Evolutionary conservation across 164 flowering plant species (phyloP).

Genomic region (Hamamelis virginiana): DNA sequence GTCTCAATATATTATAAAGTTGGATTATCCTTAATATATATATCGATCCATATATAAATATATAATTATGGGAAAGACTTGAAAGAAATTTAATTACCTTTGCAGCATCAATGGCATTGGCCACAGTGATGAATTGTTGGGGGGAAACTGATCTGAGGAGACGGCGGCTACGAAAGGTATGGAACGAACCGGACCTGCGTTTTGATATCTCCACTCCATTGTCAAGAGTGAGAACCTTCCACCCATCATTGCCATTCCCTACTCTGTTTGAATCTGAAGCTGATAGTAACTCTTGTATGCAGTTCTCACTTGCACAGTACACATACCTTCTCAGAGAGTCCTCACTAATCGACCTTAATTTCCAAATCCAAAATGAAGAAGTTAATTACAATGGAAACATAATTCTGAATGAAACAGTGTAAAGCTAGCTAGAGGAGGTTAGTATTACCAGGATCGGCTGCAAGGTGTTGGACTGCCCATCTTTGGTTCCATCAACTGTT

Average conservation of each 20-base stretch:
- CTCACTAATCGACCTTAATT: conserved; percentile 71
- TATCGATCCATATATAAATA: no score
- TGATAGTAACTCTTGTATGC: conserved; percentile 78
- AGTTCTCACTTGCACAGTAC: conserved; percentile 76
- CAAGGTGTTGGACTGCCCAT: conserved; percentile 48
- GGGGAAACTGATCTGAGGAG: conserved; percentile 68
- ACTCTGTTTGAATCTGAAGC: conserved; percentile 56
- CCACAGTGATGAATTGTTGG: conserved; percentile 77
- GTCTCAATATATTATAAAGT: no score
- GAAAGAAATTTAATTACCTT: conserved; percentile 42
- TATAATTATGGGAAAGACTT: background rate
- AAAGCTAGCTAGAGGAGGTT: background rate
- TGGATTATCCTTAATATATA: background rate
- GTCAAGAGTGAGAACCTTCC: conserved; percentile 59
- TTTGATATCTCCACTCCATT: conserved; percentile 83
- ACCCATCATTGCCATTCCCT: conserved; percentile 40
- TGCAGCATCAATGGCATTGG: conserved; percentile 90
- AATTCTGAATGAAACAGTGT: background rate
- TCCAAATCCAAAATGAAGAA: background rate
- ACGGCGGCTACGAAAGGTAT: conserved; percentile 75
- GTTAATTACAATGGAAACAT: background rate
- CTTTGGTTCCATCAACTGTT: background rate
- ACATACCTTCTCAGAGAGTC: conserved; percentile 81
- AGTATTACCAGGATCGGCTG: conserved; percentile 52
- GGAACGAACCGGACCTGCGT: conserved; percentile 59